Conservation (phyloP, 2,329 filamentous ascomycete species). For the Myriosclerotinia curreyana region DNA sequence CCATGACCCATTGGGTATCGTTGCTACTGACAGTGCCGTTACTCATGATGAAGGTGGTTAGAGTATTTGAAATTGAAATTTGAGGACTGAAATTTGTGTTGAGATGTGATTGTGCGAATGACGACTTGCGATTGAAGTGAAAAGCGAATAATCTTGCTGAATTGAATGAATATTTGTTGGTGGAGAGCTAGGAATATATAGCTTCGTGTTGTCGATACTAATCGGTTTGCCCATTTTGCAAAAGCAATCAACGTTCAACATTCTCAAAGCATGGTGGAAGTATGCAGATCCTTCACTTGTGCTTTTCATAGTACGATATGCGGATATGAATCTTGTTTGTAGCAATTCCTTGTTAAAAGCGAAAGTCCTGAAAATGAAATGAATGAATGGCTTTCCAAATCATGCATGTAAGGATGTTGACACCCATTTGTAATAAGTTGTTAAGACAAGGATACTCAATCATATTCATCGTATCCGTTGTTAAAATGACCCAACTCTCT, state of each 20-base stretch:
- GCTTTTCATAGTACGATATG: background rate
- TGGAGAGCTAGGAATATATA: slow-evolving; percentile 2
- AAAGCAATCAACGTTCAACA: background rate
- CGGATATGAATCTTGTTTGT: background rate
- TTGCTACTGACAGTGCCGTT: background rate
- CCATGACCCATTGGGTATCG: background rate
- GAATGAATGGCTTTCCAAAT: background rate
- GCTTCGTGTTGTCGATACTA: background rate
- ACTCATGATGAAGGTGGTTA: background rate
- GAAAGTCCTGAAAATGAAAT: background rate
- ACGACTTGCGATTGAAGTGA: background rate
- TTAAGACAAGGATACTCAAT: slow-evolving; percentile 25
- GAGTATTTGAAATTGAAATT: background rate
- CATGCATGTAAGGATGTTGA: background rate
- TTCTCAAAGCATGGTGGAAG: background rate
- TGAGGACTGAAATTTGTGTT: background rate
- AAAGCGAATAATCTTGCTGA: background rate
- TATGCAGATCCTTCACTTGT: background rate
- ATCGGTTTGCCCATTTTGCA: background rate
- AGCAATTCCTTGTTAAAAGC: background rate
- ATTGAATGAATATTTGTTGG: background rate
- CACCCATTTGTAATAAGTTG: background rate
- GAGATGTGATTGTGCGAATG: background rate
- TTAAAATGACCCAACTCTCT: slow-evolving; percentile 57
- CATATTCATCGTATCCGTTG: slow-evolving; percentile 51